Percentiles rank a stretch among this genome's conserved stretches.
Evolutionary conservation across 2,329 filamentous ascomycete genomes (phyloP).

Genomic region (Fusarium liriodendri): DNA sequence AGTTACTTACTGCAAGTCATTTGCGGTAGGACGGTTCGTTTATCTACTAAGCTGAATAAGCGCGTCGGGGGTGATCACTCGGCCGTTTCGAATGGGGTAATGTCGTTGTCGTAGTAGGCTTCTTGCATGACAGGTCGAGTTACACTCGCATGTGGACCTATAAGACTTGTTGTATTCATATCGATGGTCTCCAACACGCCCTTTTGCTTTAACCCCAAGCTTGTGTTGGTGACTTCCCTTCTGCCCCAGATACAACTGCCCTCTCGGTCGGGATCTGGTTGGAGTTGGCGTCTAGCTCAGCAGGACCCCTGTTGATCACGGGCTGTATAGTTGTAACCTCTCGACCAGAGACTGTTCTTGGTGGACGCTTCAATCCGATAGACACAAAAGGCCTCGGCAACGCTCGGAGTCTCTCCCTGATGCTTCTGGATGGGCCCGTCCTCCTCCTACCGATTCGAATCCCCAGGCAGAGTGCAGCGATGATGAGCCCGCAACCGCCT

Average conservation of each 20-base stretch:
- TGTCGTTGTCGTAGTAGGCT: background rate
- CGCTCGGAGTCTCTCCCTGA: background rate
- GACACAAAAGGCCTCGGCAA: background rate
- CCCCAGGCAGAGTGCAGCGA: background rate
- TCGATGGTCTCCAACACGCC: background rate
- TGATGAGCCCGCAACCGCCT: background rate
- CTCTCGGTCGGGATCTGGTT: background rate
- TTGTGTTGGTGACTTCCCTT: background rate
- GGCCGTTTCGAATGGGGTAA: background rate
- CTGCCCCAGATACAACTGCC: background rate
- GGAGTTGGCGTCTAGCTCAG: background rate
- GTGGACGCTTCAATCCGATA: background rate
- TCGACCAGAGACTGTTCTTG: background rate
- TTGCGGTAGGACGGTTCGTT: background rate
- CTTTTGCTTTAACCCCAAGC: background rate
- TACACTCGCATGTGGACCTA: background rate
- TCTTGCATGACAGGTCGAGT: background rate
- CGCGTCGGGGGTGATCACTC: background rate
- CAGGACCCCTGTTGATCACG: background rate
- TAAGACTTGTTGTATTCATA: background rate
- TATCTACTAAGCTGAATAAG: conserved; percentile 1
- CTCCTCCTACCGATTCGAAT: background rate
- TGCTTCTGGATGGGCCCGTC: background rate
- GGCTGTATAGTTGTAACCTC: background rate
- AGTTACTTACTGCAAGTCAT: background rate